Conservation (phyloP, 208 protist species). For the Naegleria lovaniensis region DNA sequence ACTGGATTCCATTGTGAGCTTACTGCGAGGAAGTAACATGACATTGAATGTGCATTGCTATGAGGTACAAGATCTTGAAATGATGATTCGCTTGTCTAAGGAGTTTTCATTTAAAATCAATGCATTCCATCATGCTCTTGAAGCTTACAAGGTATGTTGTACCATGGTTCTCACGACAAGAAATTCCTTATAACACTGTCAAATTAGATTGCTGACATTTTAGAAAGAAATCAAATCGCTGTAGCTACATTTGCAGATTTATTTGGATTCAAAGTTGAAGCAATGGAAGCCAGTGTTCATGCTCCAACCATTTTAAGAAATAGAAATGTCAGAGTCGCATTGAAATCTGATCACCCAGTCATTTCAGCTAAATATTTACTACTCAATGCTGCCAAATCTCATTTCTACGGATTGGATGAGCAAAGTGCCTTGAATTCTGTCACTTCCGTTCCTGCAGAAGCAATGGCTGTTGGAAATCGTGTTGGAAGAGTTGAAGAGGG, state of each 20-base stretch:
- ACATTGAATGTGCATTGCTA: conserved; percentile 45
- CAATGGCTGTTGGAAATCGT: conserved; percentile 33
- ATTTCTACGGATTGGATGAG: conserved; percentile 38
- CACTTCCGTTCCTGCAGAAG: conserved; percentile 26
- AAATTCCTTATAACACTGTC: too few species aligned
- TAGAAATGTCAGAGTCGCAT: conserved; percentile 27
- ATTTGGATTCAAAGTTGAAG: conserved; percentile 43
- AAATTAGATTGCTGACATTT: conserved; percentile 29
- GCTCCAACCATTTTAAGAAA: conserved; percentile 32
- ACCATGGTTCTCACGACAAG: too few species aligned
- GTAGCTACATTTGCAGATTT: conserved; percentile 41
- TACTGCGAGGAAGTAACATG: conserved; percentile 28
- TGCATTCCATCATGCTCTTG: conserved; percentile 44
- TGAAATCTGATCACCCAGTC: conserved; percentile 44
- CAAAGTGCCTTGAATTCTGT: conserved; percentile 32
- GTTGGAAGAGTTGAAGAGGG: conserved; percentile 30
- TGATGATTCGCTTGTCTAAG: conserved; percentile 37
- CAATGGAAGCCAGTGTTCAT: conserved; percentile 38
- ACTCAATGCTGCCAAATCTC: conserved; percentile 35
- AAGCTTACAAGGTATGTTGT: conserved; percentile 41
- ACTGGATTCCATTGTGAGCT: conserved; percentile 1
- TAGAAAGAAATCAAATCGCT: conserved; percentile 33
- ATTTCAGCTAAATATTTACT: conserved; percentile 31
- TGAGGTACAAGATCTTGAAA: conserved; percentile 39
- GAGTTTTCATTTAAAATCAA: conserved; percentile 43